Percentiles rank a stretch among this genome's conserved stretches.
These are phyloP conservation scores for Kitagawia praeruptora DNA, from an alignment of 129 eudicot genomes.

Conservation along the genomic window DNA sequence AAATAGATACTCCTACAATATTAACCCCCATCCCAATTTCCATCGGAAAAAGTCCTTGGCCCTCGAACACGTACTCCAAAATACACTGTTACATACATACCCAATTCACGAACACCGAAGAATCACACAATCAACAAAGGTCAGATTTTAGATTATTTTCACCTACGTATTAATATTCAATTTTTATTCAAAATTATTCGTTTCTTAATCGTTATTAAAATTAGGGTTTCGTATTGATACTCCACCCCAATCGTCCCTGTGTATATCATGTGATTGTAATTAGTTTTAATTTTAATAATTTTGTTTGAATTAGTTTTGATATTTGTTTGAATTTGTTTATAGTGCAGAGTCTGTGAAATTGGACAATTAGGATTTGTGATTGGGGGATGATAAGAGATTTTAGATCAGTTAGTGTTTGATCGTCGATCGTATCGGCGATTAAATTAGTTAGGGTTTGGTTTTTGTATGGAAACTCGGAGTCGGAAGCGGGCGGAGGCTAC, in stretches of 20 bases:
- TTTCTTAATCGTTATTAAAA: not conserved
- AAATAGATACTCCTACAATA: no score
- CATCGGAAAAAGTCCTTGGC: not conserved
- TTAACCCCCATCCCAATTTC: not conserved
- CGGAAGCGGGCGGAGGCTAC: constrained; percentile 99
- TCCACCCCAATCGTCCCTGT: not conserved
- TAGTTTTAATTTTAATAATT: not conserved
- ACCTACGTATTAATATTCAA: not conserved
- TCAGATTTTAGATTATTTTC: not conserved
- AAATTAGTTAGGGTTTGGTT: constrained; percentile 1
- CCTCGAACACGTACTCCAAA: not conserved
- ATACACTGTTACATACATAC: not conserved
- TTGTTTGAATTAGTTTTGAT: not conserved
- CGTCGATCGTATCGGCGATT: constrained; percentile 1
- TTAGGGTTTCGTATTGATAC: not conserved
- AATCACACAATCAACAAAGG: not conserved
- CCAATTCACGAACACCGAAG: not conserved
- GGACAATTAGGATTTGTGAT: not conserved
- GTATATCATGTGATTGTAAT: not conserved
- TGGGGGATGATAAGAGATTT: not conserved
- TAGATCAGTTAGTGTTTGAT: not conserved
- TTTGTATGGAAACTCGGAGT: constrained; percentile 99
- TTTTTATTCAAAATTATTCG: not conserved
- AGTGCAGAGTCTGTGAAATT: not conserved
- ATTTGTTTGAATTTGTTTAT: not conserved